Base-by-base conservation (phyloP, 768 basidiomycete species). In the Tricholoma saponaceum region DNA sequence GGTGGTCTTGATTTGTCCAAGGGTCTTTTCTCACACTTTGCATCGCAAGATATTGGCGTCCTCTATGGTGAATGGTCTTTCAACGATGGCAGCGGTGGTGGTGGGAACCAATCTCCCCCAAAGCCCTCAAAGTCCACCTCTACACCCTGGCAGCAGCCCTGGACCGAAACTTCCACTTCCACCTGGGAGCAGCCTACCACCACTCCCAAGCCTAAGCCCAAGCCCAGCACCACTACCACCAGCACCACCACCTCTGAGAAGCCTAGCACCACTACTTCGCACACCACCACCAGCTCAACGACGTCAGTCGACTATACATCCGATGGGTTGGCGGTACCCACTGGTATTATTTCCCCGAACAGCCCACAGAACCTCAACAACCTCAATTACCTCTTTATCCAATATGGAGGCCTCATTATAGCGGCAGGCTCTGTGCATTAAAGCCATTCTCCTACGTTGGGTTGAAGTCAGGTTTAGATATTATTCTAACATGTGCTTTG, bases 1-100 rank as follows among this genome's bases (percentile, higher is more conserved):
- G 80, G 79, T 10, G 85, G 78, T n/a, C 79, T 89, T 44, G 87
- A 89, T 68, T 66, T 88, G 32, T 77, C 80, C n/a, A 70, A 71
- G 18, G 79, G 82, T 32, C 74, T 87, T 18, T 87, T 89, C 74
- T 63, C 62, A 8, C 78, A 68, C 69, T 84, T 89, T 60, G 79
- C 77, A 0, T 53, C 69, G 25, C 64, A 69, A 52, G 68, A 64
- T 54, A 67, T 61, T 5, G 85, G 85, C 47, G 71, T 81, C 13
- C 72, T 86, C 60, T 72, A 75, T 55, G 82, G 81, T 52, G 60
- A 64, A 4, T 87, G 85, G 85, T 67, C 65, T 52, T 78, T 74
- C 60, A 66, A 65, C 14, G 65, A 62, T 37, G 71, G 63, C 43
- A 56, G 60, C 51, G 58, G 62, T 18, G 64, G 60, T 14, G 66